Base-by-base conservation (phyloP, 148 eudicot species). In the Silene latifolia region DNA sequence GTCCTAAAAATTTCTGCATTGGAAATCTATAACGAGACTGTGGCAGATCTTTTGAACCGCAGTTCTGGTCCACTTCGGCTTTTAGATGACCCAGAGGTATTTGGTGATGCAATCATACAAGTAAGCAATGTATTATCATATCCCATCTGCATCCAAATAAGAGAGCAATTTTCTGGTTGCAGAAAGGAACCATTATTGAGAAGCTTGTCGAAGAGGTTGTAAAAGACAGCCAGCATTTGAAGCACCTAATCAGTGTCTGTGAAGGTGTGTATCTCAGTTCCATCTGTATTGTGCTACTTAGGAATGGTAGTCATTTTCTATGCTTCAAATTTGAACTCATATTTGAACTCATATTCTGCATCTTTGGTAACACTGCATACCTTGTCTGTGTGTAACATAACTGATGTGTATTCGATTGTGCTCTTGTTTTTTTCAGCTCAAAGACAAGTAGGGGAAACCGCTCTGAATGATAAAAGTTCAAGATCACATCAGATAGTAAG, bases 31-130 rank as follows among this genome's bases (percentile, higher is more conserved):
- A 95, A 95, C 69, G 99, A 95, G 83, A 92, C 92, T 65, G 99
- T 95, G 11, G 83, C 88, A 21, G 99, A 95, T 71, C 93, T 95
- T 63, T 81, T 92, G 58, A 95, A 90, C 69, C 89, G 94, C 47
- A 88, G 83, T 51, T 83, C 97, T 80, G 93, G 92, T 63, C 85
- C 85, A 69, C 99, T 95, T 76, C 89, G 99, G 73, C 94, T 95
- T 81, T 79, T 95, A 78, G 99, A 95, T 87, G 99, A 95, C 79
- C 99, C 98, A 35, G 99, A 95, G 99, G 99, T 89, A 83, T 42
- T 19, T 56, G 4, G 21, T 47, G 51, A 19, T 56, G 69, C 61
- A 35, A 60, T 29, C 58, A 67, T 27, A 59, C 12, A 23, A 68
- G 54, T 61, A 32, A 23, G 67, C 73, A 57, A 46, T 70, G 14